Percentiles rank a stretch among this genome's conserved stretches.
Conservation (phyloP, 371 early-diverging fungal species). For the Fennellomyces sp. region DNA sequence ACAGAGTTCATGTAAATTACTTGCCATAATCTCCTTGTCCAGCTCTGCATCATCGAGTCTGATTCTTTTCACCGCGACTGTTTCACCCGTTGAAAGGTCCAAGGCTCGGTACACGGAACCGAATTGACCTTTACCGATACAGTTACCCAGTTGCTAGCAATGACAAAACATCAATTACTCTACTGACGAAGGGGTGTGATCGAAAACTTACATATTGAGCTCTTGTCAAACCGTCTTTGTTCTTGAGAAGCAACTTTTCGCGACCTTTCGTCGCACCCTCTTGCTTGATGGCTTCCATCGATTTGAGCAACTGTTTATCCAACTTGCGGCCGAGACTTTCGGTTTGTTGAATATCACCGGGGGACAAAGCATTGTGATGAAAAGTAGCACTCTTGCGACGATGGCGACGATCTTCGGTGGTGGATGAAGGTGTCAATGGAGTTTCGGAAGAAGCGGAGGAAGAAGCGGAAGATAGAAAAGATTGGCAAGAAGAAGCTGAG, state of each 20-base stretch:
- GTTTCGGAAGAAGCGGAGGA: conserved; percentile 10
- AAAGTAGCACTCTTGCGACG: conserved; percentile 25
- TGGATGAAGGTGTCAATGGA: conserved; percentile 11
- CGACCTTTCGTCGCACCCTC: conserved; percentile 3
- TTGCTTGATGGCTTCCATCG: conserved; percentile 15
- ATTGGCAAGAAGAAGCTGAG: conserved; percentile 23
- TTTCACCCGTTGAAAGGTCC: conserved; percentile 83
- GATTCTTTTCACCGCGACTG: conserved; percentile 89
- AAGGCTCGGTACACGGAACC: conserved; percentile 87
- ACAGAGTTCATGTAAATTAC: neutral
- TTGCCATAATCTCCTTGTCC: conserved; percentile 64
- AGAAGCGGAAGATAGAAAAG: conserved; percentile 21
- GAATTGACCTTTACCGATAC: conserved; percentile 92
- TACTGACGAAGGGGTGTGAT: neutral
- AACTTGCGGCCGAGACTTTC: conserved; percentile 35
- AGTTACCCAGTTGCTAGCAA: conserved; percentile 80
- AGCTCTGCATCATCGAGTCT: conserved; percentile 55
- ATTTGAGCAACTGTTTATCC: conserved; percentile 26
- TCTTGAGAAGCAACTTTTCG: conserved; percentile 27
- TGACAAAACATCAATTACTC: neutral
- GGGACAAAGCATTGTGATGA: conserved; percentile 6
- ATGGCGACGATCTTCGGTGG: conserved; percentile 14
- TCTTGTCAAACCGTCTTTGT: conserved; percentile 23
- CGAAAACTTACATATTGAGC: conserved; percentile 28
- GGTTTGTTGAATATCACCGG: conserved; percentile 10